Conservation (phyloP, 2,329 filamentous ascomycete genomes). For the Pestalotiopsis sp. region DNA sequence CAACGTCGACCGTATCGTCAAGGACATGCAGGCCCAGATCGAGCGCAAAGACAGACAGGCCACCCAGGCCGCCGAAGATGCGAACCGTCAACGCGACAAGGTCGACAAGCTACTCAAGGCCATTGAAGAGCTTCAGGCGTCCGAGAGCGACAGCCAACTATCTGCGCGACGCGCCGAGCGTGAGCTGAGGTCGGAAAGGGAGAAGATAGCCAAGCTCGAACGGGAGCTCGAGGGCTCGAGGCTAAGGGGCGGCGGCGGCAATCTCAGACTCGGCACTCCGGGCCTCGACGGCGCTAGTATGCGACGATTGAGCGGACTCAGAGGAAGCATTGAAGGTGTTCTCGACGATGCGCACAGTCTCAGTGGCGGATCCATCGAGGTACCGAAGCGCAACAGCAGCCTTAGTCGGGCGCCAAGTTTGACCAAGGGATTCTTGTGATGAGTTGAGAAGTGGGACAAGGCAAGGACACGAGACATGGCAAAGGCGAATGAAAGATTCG, state of each 20-base stretch:
- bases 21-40: slow-evolving; percentile 89
- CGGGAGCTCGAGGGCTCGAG: slow-evolving; percentile 87
- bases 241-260: slow-evolving; percentile 68
- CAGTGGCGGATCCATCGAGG: slow-evolving; percentile 46
- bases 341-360: slow-evolving; percentile 36
- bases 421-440: slow-evolving; percentile 76
- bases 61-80: slow-evolving; percentile 77
- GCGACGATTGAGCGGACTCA: slow-evolving; percentile 49
- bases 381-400: slow-evolving; percentile 69
- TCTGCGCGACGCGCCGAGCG: slow-evolving; percentile 84
- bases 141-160: slow-evolving; percentile 81
- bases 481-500: background rate
- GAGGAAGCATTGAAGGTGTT: slow-evolving; percentile 47
- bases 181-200: slow-evolving; percentile 85
- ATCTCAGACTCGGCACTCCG: slow-evolving; percentile 29
- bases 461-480: background rate
- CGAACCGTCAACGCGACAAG: slow-evolving; percentile 85
- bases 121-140: slow-evolving; percentile 91
- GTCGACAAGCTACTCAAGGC: slow-evolving; percentile 85
- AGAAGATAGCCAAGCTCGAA: slow-evolving; percentile 81
- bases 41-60: slow-evolving; percentile 92
- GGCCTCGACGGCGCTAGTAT: slow-evolving; percentile 23
- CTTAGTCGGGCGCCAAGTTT: slow-evolving; percentile 66
- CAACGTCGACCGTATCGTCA: slow-evolving; percentile 91
- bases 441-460: background rate